phyloP scores from a whole-genome alignment of 306 rosid species.

The Hippophae gyantsensis region DNA sequence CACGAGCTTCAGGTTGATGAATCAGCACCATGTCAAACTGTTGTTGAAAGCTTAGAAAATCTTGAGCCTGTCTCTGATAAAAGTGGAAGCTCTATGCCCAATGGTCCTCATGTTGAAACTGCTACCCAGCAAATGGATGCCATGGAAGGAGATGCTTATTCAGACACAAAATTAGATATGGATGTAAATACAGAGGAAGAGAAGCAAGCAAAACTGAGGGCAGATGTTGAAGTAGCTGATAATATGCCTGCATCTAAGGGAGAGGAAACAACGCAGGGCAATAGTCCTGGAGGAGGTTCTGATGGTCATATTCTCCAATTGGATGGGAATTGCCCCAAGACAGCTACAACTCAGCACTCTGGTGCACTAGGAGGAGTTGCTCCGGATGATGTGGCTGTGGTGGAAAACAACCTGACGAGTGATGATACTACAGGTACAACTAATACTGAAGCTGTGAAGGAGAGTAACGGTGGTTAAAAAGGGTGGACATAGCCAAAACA shows the following conservation, averaged over 20 bases:
- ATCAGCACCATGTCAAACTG: conserved; percentile 23
- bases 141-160: conserved; percentile 13
- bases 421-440: neutral
- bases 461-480: conserved; percentile 19
- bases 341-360: conserved; percentile 4
- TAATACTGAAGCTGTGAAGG: conserved; percentile 15
- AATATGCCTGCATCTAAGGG: conserved; percentile 17
- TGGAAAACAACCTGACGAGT: conserved; percentile 7
- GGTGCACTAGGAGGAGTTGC: neutral
- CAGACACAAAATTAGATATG: conserved; percentile 11
- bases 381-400: conserved; percentile 13
- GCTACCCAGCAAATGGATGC: conserved; percentile 24
- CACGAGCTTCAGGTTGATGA: conserved; percentile 29
- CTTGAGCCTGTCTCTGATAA: conserved; percentile 23
- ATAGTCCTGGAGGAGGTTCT: conserved; percentile 3
- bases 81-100: conserved; percentile 20
- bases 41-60: conserved; percentile 21
- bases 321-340: neutral
- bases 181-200: conserved; percentile 9
- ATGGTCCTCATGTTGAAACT: conserved; percentile 22
- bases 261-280: conserved; percentile 16
- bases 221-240: conserved; percentile 21
- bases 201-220: conserved; percentile 9
- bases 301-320: conserved; percentile 2
- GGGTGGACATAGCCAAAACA: conserved; percentile 20